Percentiles rank a stretch among this genome's conserved stretches.
These are phyloP conservation scores for Exophiala oligosperma DNA, from an alignment of 2,329 filamentous ascomycete species.

Conservation along the genomic window DNA sequence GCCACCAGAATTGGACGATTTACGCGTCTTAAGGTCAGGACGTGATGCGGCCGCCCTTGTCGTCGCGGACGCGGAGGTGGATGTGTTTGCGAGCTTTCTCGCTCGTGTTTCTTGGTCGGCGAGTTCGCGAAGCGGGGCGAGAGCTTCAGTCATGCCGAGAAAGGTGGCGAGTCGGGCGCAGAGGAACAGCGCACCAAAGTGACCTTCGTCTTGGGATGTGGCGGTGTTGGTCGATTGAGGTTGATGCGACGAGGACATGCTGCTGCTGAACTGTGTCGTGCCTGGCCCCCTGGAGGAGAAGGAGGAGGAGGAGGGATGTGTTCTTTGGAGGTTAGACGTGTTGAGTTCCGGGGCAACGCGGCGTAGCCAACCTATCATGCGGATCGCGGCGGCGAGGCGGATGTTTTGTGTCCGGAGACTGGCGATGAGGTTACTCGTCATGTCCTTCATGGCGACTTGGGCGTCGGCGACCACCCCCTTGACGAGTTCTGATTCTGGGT, in stretches of 20 bases:
- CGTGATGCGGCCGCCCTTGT: not conserved
- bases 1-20: conserved; percentile 3
- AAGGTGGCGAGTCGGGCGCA: conserved; percentile 82
- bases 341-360: conserved; percentile 77
- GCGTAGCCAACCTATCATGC: conserved; percentile 87
- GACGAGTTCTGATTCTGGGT: conserved; percentile 76
- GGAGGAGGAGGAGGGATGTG: not conserved
- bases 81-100: conserved; percentile 33
- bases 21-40: conserved; percentile 2
- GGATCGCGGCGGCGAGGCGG: conserved; percentile 85
- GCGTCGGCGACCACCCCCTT: conserved; percentile 72
- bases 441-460: conserved; percentile 81
- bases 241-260: conserved; percentile 19
- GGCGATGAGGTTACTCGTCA: conserved; percentile 80
- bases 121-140: conserved; percentile 82
- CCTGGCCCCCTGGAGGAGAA: not conserved
- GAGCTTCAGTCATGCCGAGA: conserved; percentile 73
- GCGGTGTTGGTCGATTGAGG: conserved; percentile 28
- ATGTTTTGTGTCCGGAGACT: conserved; percentile 70
- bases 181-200: conserved; percentile 80
- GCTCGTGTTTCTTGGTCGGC: conserved; percentile 77
- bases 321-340: conserved; percentile 37
- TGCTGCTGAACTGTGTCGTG: conserved; percentile 23
- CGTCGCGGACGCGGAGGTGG: not conserved
- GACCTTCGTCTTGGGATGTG: conserved; percentile 56